Base-by-base conservation (phyloP, 2,329 filamentous ascomycete genomes). In the Botrytis squamosa region DNA sequence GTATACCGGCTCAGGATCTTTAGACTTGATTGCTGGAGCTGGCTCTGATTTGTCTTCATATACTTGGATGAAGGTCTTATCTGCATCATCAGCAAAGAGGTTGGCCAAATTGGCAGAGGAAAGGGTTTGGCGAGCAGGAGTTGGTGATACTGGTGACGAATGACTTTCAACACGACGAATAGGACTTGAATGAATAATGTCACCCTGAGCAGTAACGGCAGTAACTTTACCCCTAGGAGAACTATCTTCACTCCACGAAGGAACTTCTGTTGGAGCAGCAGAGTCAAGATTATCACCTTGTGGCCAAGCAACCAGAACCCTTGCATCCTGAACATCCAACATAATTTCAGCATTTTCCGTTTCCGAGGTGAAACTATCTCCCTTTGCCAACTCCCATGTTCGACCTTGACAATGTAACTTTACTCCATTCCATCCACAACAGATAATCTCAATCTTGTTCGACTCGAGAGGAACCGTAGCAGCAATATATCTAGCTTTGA, bases 391-490 rank as follows among this genome's bases (percentile, higher is more conserved):
- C 77, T 97, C 93, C 86, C 93, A 95, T 4, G 93, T 92, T 77
- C 91, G 90, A 73, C 94, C 94, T 83, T 95, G 92, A 85, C 94
- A 98, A 84, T 97, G 94, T 78, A 99, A 84, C 85, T 94, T 97
- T 77, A 96, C 87, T 25, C 96, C 96, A 82, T 99, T 99, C 95
- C 95, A 98, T 36, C 96, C 96, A 80, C 92, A 89, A 85, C 96
- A 99, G 80, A 93, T 88, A 79, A 99, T 92, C 83, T 97, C 93
- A 65, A 99, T 89, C 82, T 90, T 91, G 82, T 92, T 93, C 75
- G 90, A 87, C 78, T 93, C 90, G 79, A 93, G 87, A 8, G 88
- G 88, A 72, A 88, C 87, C 33, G 87, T 84, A 20, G 93, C 89
- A 36, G 92, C 87, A 76, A 95, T 89, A 82, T 95, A 99, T 71